Evolutionary conservation across 768 basidiomycete genomes (phyloP), one percentile per base, ranked within the genome.

Genomic region (Pisolithus sp.): DNA sequence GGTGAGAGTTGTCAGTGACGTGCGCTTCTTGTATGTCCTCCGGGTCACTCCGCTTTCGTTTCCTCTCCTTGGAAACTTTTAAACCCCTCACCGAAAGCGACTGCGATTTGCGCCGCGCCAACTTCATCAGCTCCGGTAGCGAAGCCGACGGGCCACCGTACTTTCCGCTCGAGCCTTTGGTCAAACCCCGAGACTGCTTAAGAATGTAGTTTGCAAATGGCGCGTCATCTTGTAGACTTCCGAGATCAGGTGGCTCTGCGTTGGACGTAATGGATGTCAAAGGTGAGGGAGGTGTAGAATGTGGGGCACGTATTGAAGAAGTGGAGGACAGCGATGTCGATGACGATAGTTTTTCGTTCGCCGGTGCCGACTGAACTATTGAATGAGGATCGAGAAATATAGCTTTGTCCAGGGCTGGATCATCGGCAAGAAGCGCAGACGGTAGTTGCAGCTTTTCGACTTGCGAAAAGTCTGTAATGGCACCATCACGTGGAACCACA

Each of bases 101-200:
- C 4, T 52, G 28, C n/a, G 55, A 52, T 1, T 37, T 37, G n/a
- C 56, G 49, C 31, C 56, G 53, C 10, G 65, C 60, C 1, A 65
- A 49, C 18, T 36, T 0, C 17, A 24, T 30, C 5, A 67, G 38
- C 30, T 67, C 55, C 1, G 47, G 39, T 45, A 62, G 2, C 18
- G 60, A 56, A 6, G 64, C 62, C 12, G 34, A 31, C 5, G 60
- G 61, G 0, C 65, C 65, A 15, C 65, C 64, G 2, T 23, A 41
- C 21, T 24, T 18, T 20, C n/a, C 7, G 17, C 28, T 1, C 15
- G 8, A 13, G 13, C 4, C 43, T 24, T 44, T 44, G 12, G 31
- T 31, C n/a, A n/a, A n/a, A 3, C 17, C 13, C n/a, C 17, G 12
- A 5, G 46, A 47, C 3, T 15, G 12, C 46, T 15, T 36, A n/a